Conservation (phyloP, 305 asterid genomes). For the Petunia hybrid region DNA sequence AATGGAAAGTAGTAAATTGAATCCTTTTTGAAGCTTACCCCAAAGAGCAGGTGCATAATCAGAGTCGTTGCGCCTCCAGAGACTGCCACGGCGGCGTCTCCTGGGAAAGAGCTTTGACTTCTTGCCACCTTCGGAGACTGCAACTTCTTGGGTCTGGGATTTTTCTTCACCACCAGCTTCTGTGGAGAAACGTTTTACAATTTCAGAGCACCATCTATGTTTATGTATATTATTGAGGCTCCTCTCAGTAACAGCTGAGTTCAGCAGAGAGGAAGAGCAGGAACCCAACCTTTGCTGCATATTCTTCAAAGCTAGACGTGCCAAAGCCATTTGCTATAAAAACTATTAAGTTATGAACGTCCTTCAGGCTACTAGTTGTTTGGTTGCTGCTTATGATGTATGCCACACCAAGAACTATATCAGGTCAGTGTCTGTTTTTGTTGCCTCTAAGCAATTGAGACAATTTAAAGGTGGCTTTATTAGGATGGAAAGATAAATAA, state of each 20-base stretch:
- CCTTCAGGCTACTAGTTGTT: background rate
- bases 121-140: slow-evolving; percentile 41
- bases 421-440: background rate
- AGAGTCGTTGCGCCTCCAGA: slow-evolving; percentile 34
- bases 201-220: slow-evolving; percentile 38
- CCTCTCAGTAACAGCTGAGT: background rate
- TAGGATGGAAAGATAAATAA: background rate
- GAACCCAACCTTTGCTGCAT: slow-evolving; percentile 20
- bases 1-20: background rate
- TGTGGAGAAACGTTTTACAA: slow-evolving; percentile 34
- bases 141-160: slow-evolving; percentile 26
- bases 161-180: slow-evolving; percentile 22
- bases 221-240: slow-evolving; percentile 28
- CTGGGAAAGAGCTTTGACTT: slow-evolving; percentile 37
- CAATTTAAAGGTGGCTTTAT: background rate
- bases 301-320: background rate
- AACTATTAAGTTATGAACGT: too few relatives aligned
- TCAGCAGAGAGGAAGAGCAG: slow-evolving; percentile 15
- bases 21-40: slow-evolving; percentile 21
- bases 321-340: background rate
- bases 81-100: slow-evolving; percentile 35
- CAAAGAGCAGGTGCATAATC: slow-evolving; percentile 39
- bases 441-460: background rate
- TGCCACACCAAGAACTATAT: too few relatives aligned
- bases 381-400: background rate